Evolutionary conservation across 1,139 yeast genomes (phyloP).

Genomic region (Lodderomyces parapsilosis): DNA sequence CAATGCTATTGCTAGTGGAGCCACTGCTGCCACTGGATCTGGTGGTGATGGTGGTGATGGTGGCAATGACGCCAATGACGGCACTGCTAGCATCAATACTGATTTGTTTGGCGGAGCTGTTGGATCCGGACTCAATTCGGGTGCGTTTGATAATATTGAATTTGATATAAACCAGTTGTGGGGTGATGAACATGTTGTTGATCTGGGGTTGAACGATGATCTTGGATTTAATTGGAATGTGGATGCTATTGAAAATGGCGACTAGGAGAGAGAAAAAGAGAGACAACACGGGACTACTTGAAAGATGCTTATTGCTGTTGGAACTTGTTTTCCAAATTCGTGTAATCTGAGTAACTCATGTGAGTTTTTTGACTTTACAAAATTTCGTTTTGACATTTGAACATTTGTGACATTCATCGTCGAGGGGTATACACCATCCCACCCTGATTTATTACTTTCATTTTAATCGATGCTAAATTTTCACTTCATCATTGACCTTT

Average conservation of each 20-base stretch:
- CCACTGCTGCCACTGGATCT: too few relatives aligned
- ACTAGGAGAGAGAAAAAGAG: constrained; percentile 9
- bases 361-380: too few relatives aligned
- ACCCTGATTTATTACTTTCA: too few relatives aligned
- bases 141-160: constrained; percentile 45
- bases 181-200: constrained; percentile 30
- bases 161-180: constrained; percentile 55
- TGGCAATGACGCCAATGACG: too few relatives aligned
- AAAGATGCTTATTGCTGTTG: too few relatives aligned
- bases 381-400: too few relatives aligned
- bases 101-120: constrained; percentile 2
- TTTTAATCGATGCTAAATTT: too few relatives aligned
- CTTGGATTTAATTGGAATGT: constrained; percentile 52
- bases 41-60: constrained; percentile 15
- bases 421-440: too few relatives aligned
- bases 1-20: constrained; percentile 6
- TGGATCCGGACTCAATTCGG: constrained; percentile 12
- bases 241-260: constrained; percentile 46
- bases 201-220: background rate
- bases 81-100: background rate
- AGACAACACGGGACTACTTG: background rate
- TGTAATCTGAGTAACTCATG: too few relatives aligned
- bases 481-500: background rate
- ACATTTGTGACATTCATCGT: too few relatives aligned
- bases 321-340: too few relatives aligned